phyloP scores from a whole-genome alignment of 1,284 basidiomycete species.

The Laetiporus sulphureus region DNA sequence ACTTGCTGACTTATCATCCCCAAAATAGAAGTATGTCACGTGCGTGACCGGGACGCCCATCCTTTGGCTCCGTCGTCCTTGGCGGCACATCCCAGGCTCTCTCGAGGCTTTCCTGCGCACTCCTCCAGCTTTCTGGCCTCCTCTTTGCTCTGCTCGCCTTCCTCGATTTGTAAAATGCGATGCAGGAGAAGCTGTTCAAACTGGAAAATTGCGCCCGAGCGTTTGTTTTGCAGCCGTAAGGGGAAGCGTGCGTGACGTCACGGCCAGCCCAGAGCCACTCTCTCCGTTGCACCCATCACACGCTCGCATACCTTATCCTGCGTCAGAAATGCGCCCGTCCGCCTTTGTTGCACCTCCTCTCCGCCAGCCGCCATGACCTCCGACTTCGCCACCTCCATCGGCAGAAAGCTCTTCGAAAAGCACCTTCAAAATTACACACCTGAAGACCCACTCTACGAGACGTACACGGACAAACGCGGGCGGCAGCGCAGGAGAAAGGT shows the following conservation, averaged over 20 bases:
- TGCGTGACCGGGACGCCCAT: no score
- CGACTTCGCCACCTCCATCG: slow-evolving; percentile 38
- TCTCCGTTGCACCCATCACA: background rate
- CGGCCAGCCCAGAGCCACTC: slow-evolving; percentile 4
- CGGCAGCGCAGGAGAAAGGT: slow-evolving; percentile 68
- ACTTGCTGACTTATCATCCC: no score
- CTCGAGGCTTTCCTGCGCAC: no score
- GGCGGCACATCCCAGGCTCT: no score
- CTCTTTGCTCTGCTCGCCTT: no score
- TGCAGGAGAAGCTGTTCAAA: no score
- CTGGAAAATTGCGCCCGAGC: no score
- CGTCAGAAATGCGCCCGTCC: background rate
- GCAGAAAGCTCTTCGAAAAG: slow-evolving; percentile 53
- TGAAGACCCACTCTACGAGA: slow-evolving; percentile 76
- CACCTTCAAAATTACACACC: slow-evolving; percentile 64
- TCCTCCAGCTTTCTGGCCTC: no score
- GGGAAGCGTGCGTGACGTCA: slow-evolving; percentile 6
- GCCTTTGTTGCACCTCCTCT: background rate
- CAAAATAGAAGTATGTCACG: no score
- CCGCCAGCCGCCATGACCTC: slow-evolving; percentile 24
- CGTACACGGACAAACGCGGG: slow-evolving; percentile 59
- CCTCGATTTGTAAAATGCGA: no score
- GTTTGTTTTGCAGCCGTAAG: no score
- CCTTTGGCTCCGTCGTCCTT: no score
- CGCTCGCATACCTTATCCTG: slow-evolving; percentile 1